Conservation (phyloP, 495 filamentous ascomycete genomes). For the Pseudoneurospora amorphoporcata region DNA sequence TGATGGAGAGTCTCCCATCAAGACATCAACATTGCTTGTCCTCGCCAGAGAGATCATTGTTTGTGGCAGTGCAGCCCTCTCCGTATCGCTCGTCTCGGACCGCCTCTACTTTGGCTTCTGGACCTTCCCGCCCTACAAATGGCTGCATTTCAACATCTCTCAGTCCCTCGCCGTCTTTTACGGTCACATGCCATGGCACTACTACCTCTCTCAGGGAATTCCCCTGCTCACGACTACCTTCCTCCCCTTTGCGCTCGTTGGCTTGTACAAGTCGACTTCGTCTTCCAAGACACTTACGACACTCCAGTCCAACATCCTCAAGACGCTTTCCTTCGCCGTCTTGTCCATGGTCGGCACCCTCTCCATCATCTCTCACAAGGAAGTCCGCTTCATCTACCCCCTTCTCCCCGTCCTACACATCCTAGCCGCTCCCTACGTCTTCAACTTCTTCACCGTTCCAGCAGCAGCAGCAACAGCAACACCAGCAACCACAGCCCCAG, state of each 20-base stretch:
- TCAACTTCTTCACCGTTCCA: slow-evolving; percentile 51
- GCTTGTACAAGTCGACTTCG: slow-evolving; percentile 44
- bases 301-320: slow-evolving; percentile 32
- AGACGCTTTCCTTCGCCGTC: slow-evolving; percentile 51
- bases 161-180: slow-evolving; percentile 86
- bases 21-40: slow-evolving; percentile 34
- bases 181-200: slow-evolving; percentile 83
- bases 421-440: slow-evolving; percentile 57
- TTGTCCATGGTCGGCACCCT: slow-evolving; percentile 52
- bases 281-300: slow-evolving; percentile 21
- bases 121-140: slow-evolving; percentile 84
- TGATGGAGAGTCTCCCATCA: slow-evolving; percentile 29
- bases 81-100: slow-evolving; percentile 58
- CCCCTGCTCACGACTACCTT: slow-evolving; percentile 79
- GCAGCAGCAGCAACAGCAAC: slow-evolving; percentile 11
- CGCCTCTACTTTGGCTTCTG: slow-evolving; percentile 74
- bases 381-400: slow-evolving; percentile 95
- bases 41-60: slow-evolving; percentile 51
- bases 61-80: slow-evolving; percentile 57
- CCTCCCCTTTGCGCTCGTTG: slow-evolving; percentile 61
- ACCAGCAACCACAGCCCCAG: slow-evolving; percentile 20
- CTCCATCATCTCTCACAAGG: slow-evolving; percentile 85
- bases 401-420: slow-evolving; percentile 78
- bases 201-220: slow-evolving; percentile 83
- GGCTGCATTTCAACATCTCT: slow-evolving; percentile 85